Percentiles rank a stretch among this genome's conserved stretches.
These are phyloP conservation scores for Coemansia sp. DNA, from an alignment of 192 early-diverging fungal genomes.

Conservation along the genomic window DNA sequence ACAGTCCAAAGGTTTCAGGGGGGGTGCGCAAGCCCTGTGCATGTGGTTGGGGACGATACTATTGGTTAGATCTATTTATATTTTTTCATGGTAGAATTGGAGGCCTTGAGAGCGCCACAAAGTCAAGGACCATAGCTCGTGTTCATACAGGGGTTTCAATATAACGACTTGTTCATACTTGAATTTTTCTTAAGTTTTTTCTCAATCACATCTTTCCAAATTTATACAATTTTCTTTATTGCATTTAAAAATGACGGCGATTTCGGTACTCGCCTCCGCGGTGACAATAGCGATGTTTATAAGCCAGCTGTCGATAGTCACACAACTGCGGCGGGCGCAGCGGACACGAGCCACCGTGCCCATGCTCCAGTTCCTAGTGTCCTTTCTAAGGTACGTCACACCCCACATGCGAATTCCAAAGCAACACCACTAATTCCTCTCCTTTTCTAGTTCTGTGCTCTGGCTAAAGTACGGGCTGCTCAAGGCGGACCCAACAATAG, in stretches of 20 bases:
- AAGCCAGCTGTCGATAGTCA: constrained; percentile 36
- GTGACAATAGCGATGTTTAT: constrained; percentile 42
- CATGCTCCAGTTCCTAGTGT: constrained; percentile 29
- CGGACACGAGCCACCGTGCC: constrained; percentile 17
- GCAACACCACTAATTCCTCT: neutral
- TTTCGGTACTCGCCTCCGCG: constrained; percentile 21
- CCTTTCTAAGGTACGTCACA: constrained; percentile 22
- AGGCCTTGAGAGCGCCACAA: too few relatives aligned
- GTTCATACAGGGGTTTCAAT: too few relatives aligned
- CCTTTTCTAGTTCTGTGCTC: constrained; percentile 21
- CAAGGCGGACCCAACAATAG: constrained; percentile 16
- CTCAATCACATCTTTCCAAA: neutral
- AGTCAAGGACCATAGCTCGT: too few relatives aligned
- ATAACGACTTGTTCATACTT: neutral
- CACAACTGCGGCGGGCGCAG: constrained; percentile 16
- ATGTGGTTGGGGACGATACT: too few relatives aligned
- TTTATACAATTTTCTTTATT: neutral
- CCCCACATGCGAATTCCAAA: neutral
- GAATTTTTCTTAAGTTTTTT: neutral
- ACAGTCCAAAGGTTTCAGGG: too few relatives aligned
- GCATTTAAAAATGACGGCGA: constrained; percentile 18
- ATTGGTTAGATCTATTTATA: too few relatives aligned
- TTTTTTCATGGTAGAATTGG: too few relatives aligned
- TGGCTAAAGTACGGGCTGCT: constrained; percentile 50
- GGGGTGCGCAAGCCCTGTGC: too few relatives aligned